Base-by-base conservation (phyloP, 2,329 filamentous ascomycete species). In the Cladosporium sphaerospermum region DNA sequence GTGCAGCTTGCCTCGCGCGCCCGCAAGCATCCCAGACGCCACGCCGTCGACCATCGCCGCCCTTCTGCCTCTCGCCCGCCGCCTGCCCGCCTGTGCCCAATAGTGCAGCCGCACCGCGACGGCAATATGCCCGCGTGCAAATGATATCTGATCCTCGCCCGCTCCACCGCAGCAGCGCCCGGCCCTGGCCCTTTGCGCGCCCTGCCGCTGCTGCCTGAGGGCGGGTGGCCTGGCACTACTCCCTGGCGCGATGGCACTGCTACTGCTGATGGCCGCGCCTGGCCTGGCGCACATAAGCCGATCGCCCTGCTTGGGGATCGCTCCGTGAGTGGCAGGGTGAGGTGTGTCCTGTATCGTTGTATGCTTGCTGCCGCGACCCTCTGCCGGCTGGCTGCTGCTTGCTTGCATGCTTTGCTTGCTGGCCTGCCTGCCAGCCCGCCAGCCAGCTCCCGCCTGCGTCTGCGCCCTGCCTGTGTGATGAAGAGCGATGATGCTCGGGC, bases 251-350 rank as follows among this genome's bases (percentile, higher is more conserved):
- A 28, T 28, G 23, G 23, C 23, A 28, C 23, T 28, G 23, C 23
- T 28, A 28, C 23, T 28, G 45, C 45, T 39, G 42, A 16, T 31
- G 33, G 34, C 18, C 46, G 40, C 23, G 23, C 34, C 46, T 49
- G 46, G 46, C 46, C 46, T 41, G 36, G 46, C 46, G 40, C 39
- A 40, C 48, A 51, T 37, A 34, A 51, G 48, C 48, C 48, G 48
- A 51, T 44, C 48, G 33, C 32, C 41, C 40, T 51, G 39, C 40
- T 13, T 34, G 16, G 9, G 48, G 40, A 51, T 51, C 48, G 48
- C 40, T 33, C 40, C 4, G 8, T 43, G 32, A n/a, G 36, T 43
- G 23, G 23, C 7, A 28, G 23, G 23, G 23, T 28, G 23, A 18
- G 16, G 16, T 18, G 16, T 18, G 16, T 18, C 16, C 16, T 3